phyloP scores from a whole-genome alignment of 768 basidiomycete genomes.

The Suillus fuscotomentosus region DNA sequence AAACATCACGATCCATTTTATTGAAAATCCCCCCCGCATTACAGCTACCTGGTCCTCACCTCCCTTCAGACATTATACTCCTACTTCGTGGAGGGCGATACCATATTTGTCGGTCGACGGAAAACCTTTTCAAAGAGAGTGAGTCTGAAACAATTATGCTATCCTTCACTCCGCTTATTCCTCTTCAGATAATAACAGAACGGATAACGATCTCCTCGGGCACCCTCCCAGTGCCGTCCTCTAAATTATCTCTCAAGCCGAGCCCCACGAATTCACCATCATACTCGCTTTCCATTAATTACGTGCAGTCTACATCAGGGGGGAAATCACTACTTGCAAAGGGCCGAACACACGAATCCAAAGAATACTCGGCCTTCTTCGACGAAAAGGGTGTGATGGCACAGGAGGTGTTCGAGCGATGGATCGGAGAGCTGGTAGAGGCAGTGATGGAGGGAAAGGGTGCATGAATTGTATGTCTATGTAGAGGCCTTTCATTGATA shows the following conservation, averaged over 20 bases:
- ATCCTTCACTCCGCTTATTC: slow-evolving; percentile 4
- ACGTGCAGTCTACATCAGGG: slow-evolving; percentile 76
- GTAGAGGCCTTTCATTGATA: not conserved
- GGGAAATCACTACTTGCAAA: slow-evolving; percentile 84
- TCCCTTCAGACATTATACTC: slow-evolving; percentile 73
- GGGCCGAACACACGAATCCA: slow-evolving; percentile 55
- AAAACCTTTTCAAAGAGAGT: slow-evolving; percentile 89
- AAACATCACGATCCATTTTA: slow-evolving; percentile 1
- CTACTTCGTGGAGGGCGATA: slow-evolving; percentile 83
- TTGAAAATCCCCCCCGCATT: slow-evolving; percentile 13
- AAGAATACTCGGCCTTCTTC: slow-evolving; percentile 73
- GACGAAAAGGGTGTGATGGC: slow-evolving; percentile 79
- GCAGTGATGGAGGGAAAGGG: slow-evolving; percentile 68
- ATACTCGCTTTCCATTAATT: slow-evolving; percentile 66
- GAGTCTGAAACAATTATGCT: slow-evolving; percentile 23
- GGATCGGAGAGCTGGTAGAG: slow-evolving; percentile 76
- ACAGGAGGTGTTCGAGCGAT: slow-evolving; percentile 69
- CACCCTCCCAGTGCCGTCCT: slow-evolving; percentile 51
- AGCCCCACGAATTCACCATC: slow-evolving; percentile 51
- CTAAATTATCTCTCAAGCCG: slow-evolving; percentile 11
- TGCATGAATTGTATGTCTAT: slow-evolving; percentile 25
- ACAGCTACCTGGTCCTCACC: slow-evolving; percentile 75
- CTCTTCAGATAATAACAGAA: slow-evolving; percentile 81
- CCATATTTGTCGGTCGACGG: slow-evolving; percentile 85
- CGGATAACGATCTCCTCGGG: slow-evolving; percentile 76